Conservation (phyloP, 352 stramenopile species). For the Pythium phragmiticola region DNA sequence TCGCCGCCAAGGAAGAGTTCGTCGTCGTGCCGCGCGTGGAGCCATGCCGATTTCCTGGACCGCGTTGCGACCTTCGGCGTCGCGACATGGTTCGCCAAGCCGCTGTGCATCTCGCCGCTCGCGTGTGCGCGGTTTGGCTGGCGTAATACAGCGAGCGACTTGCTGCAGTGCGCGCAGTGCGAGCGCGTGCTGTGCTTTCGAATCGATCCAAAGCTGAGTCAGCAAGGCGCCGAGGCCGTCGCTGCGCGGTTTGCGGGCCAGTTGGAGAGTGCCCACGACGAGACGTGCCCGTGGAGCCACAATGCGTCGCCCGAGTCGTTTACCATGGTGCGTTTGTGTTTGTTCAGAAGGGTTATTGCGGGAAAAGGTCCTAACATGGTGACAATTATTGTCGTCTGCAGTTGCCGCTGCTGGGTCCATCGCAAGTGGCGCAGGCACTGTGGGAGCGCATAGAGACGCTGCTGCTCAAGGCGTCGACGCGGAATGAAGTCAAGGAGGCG, state of each 20-base stretch:
- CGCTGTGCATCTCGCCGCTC: slow-evolving; percentile 40
- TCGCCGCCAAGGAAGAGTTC: neutral
- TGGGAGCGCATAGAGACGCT: slow-evolving; percentile 27
- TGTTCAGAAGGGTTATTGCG: neutral
- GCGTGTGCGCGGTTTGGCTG: slow-evolving; percentile 55
- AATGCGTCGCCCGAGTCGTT: slow-evolving; percentile 63
- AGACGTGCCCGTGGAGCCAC: slow-evolving; percentile 54
- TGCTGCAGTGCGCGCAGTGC: slow-evolving; percentile 47
- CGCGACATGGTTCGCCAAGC: slow-evolving; percentile 66
- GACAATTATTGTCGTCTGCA: slow-evolving; percentile 18
- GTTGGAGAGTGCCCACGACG: slow-evolving; percentile 40
- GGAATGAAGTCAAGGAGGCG: slow-evolving; percentile 9
- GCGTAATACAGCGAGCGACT: slow-evolving; percentile 42
- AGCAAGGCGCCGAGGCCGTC: slow-evolving; percentile 35
- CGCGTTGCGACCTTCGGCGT: slow-evolving; percentile 58
- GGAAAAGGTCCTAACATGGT: neutral
- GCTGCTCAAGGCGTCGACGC: slow-evolving; percentile 16
- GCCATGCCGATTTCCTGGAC: slow-evolving; percentile 43
- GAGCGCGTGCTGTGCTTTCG: slow-evolving; percentile 48
- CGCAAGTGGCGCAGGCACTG: slow-evolving; percentile 32
- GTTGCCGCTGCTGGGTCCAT: slow-evolving; percentile 34
- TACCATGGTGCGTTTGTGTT: slow-evolving; percentile 31
- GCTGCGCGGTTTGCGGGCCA: slow-evolving; percentile 39
- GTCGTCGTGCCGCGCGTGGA: slow-evolving; percentile 40
- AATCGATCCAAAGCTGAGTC: slow-evolving; percentile 52